Conservation (phyloP, 257 asterid species). For the Solanum neorickii region DNA sequence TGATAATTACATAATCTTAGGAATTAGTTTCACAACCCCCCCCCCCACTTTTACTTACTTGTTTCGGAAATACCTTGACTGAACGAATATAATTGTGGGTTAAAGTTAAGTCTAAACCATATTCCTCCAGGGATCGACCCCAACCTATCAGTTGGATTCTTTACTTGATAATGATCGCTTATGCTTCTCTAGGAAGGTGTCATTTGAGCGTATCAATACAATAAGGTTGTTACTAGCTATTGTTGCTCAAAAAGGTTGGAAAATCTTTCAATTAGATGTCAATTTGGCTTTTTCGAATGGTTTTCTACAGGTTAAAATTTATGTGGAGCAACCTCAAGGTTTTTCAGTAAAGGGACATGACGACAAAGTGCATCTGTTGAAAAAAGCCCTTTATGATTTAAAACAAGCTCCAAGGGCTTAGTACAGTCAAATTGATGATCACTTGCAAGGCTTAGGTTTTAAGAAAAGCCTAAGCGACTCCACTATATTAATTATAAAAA, state of each 20-base stretch:
- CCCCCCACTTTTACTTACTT: no score
- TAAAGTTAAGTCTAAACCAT: no score
- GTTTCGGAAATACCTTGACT: no score
- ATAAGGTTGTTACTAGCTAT: not conserved
- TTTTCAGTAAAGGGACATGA: not conserved
- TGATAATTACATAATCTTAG: no score
- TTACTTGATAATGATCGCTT: no score
- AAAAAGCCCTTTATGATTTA: not conserved
- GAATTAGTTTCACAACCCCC: no score
- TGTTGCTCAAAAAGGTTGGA: not conserved
- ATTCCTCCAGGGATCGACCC: no score
- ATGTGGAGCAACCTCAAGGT: not conserved
- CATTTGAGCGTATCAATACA: not conserved
- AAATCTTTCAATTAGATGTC: not conserved
- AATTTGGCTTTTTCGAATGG: not conserved
- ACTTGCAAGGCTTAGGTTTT: not conserved
- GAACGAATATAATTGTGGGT: no score
- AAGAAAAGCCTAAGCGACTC: not conserved
- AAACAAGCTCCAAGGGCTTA: not conserved
- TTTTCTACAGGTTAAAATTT: not conserved
- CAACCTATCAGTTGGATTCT: no score
- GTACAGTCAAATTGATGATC: not conserved
- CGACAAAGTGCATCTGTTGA: not conserved
- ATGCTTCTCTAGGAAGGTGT: no score
- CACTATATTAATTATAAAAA: no score